phyloP scores from a whole-genome alignment of 2,329 filamentous ascomycete species.

The Aspergillus awamori region DNA sequence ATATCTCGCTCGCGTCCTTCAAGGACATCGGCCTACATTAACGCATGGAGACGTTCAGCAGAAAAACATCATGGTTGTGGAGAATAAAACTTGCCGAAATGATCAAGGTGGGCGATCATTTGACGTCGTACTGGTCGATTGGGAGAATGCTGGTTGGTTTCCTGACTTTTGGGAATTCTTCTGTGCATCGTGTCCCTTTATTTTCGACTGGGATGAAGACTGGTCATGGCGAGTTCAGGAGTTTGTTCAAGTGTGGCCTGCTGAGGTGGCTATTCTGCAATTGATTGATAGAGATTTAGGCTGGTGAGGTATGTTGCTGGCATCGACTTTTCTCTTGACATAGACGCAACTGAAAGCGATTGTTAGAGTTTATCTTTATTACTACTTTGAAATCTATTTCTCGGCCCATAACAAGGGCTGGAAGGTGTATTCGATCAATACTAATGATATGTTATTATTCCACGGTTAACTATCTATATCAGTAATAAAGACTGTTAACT shows the following conservation, averaged over 20 bases:
- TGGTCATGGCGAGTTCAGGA: constrained; percentile 33
- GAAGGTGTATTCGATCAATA: too few relatives aligned
- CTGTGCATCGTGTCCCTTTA: constrained; percentile 25
- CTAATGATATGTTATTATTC: too few relatives aligned
- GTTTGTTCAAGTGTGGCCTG: constrained; percentile 33
- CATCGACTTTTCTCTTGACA: too few relatives aligned
- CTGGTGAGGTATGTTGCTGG: constrained; percentile 1
- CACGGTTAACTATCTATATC: too few relatives aligned
- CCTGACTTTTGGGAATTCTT: constrained; percentile 35
- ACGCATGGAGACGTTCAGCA: constrained; percentile 36
- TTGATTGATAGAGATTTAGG: constrained; percentile 31
- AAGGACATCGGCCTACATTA: constrained; percentile 33
- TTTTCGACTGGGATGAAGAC: constrained; percentile 30
- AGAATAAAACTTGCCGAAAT: constrained; percentile 22
- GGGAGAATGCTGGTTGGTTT: constrained; percentile 32
- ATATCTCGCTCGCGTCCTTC: constrained; percentile 27
- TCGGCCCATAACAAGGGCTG: too few relatives aligned
- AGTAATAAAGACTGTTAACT: too few relatives aligned
- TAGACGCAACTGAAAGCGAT: too few relatives aligned
- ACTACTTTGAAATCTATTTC: too few relatives aligned
- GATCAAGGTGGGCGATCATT: constrained; percentile 31
- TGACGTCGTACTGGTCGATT: constrained; percentile 34
- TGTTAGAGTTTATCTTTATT: too few relatives aligned
- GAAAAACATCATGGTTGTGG: constrained; percentile 17
- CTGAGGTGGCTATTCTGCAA: constrained; percentile 32